Evolutionary conservation across 2,329 filamentous ascomycete genomes (phyloP).

Genomic region (Aspergillus novofumigatus): DNA sequence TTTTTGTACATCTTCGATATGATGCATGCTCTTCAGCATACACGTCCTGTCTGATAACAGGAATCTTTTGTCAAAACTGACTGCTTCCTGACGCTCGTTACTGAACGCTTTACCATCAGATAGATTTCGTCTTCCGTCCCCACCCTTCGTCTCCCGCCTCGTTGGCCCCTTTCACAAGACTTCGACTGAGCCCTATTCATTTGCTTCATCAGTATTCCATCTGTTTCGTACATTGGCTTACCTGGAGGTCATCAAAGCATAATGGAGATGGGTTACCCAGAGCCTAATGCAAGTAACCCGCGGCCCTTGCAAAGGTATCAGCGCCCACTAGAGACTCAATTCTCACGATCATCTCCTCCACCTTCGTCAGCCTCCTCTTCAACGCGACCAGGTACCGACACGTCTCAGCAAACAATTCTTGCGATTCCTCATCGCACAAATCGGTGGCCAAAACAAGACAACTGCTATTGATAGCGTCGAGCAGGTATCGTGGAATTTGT

Average conservation of each 20-base stretch:
- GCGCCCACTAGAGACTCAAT: slow-evolving; percentile 15
- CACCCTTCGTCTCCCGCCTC: neutral
- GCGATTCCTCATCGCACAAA: slow-evolving; percentile 19
- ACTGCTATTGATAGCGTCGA: slow-evolving; percentile 20
- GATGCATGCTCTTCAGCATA: neutral
- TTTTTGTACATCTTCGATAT: neutral
- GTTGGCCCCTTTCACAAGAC: neutral
- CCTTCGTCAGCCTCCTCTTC: slow-evolving; percentile 20
- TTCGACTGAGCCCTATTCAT: neutral
- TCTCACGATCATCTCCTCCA: slow-evolving; percentile 18
- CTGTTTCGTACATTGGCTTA: neutral
- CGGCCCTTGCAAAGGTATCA: neutral
- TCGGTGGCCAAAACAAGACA: slow-evolving; percentile 19
- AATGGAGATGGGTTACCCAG: neutral
- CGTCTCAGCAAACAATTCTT: slow-evolving; percentile 24
- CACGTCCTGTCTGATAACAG: neutral
- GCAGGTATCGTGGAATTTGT: slow-evolving; percentile 26
- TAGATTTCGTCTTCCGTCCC: neutral
- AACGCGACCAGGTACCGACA: slow-evolving; percentile 24
- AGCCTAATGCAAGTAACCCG: neutral
- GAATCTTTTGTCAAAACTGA: neutral
- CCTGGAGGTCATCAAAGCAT: neutral
- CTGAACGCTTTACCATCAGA: neutral
- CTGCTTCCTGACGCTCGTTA: neutral
- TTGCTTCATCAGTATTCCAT: neutral